phyloP scores from a whole-genome alignment of 768 basidiomycete species.

The Lentinula boryana region DNA sequence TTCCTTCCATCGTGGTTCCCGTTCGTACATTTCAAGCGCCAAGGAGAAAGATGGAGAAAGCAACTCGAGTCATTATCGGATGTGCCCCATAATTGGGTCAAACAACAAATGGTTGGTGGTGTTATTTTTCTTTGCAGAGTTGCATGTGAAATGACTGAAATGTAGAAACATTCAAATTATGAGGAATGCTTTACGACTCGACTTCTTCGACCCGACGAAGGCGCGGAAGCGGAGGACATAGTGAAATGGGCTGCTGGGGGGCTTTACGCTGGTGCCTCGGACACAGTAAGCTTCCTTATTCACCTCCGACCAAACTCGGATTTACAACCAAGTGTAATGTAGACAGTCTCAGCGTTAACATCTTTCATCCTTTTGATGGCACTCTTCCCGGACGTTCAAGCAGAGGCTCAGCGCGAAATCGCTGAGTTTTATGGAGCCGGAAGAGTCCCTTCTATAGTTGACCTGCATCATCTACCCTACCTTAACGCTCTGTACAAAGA shows the following conservation, averaged over 20 bases:
- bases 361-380: conserved; percentile 47
- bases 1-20: conserved; percentile 47
- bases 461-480: conserved; percentile 24
- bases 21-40: conserved; percentile 40
- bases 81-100: conserved; percentile 38
- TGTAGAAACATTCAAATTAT: conserved; percentile 24
- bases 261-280: conserved; percentile 40
- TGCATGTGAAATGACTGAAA: background rate
- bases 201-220: conserved; percentile 22
- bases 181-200: conserved; percentile 39
- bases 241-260: conserved; percentile 47
- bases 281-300: conserved; percentile 26
- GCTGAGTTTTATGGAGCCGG: conserved; percentile 25
- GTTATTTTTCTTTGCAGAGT: background rate
- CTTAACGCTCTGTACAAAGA: conserved; percentile 33
- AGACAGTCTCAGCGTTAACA: conserved; percentile 43
- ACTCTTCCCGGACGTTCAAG: conserved; percentile 35
- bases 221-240: conserved; percentile 33
- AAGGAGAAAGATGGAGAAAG: conserved; percentile 34
- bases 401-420: conserved; percentile 33
- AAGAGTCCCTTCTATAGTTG: conserved; percentile 25
- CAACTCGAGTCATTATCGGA: conserved; percentile 29
- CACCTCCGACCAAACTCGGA: background rate
- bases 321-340: background rate
- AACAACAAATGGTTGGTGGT: conserved; percentile 32